These are phyloP conservation scores for Nannochloropsis gaditana DNA, from an alignment of 108 stramenopile species.

Conservation along the genomic window DNA sequence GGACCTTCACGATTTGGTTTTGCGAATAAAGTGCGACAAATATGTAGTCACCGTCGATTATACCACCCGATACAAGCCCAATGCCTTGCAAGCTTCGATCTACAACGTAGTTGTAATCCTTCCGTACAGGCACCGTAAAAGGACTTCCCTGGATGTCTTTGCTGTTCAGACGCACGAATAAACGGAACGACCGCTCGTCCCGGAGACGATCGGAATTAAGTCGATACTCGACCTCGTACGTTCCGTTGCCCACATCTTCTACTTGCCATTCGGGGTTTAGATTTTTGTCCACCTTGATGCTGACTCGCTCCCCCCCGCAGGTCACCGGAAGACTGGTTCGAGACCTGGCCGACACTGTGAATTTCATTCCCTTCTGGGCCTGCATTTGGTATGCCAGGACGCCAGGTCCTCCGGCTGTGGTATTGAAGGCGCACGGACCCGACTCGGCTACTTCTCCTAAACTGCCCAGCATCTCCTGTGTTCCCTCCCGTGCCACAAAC, in stretches of 20 bases:
- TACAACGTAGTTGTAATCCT: background rate
- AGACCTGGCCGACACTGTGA: background rate
- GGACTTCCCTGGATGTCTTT: background rate
- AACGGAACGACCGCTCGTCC: background rate
- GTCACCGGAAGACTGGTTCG: background rate
- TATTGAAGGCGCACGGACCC: background rate
- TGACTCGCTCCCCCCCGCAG: background rate
- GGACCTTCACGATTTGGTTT: slow-evolving; percentile 2
- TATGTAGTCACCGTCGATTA: background rate
- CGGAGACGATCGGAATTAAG: background rate
- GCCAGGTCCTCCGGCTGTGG: background rate
- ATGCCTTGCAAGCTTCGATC: slow-evolving; percentile 18
- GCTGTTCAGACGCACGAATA: slow-evolving; percentile 1
- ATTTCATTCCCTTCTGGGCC: background rate
- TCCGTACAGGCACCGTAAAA: background rate
- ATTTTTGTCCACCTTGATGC: slow-evolving; percentile 17
- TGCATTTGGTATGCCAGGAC: background rate
- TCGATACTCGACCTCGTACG: background rate
- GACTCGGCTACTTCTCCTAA: slow-evolving; percentile 5
- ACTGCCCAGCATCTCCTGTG: background rate
- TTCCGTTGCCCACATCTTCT: background rate
- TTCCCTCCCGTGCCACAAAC: background rate
- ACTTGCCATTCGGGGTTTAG: background rate
- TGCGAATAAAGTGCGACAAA: background rate
- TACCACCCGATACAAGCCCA: background rate